A percentile compares a stretch with the other conserved stretches of the same genome.
phyloP scores from a whole-genome alignment of 805 yeast species.

The Pichia sporocuriosa region DNA sequence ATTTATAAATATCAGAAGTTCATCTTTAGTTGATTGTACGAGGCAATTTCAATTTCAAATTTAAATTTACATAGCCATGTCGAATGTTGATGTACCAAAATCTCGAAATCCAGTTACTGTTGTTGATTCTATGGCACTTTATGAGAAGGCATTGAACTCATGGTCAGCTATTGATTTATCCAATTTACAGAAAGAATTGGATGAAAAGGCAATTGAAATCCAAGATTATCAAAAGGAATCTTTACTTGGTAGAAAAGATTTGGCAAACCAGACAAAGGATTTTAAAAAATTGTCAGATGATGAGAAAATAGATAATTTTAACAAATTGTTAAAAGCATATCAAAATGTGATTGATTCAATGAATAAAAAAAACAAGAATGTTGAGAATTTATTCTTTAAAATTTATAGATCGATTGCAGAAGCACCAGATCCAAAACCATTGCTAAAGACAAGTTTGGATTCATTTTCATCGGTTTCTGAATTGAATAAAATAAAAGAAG shows the following conservation, averaged over 20 bases:
- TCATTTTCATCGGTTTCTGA: constrained; percentile 47
- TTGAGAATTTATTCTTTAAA: constrained; percentile 68
- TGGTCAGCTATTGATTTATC: constrained; percentile 77
- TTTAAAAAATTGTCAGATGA: constrained; percentile 68
- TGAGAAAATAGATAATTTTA: constrained; percentile 59
- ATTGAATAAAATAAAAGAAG: constrained; percentile 42
- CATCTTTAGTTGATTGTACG: too few relatives aligned
- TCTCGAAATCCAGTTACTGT: constrained; percentile 6
- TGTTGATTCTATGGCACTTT: constrained; percentile 14
- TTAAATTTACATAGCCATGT: background rate
- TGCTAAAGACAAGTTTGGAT: constrained; percentile 63
- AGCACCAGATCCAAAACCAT: constrained; percentile 88
- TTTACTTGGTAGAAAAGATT: constrained; percentile 60
- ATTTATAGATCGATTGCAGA: constrained; percentile 74
- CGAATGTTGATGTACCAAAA: background rate
- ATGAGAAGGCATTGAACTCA: constrained; percentile 55
- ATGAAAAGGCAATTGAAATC: constrained; percentile 65
- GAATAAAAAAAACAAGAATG: constrained; percentile 67
- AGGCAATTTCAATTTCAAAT: too few relatives aligned
- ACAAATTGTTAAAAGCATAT: constrained; percentile 64
- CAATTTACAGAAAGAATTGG: constrained; percentile 62
- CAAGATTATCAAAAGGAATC: constrained; percentile 65
- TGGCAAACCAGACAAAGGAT: constrained; percentile 80
- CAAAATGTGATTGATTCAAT: constrained; percentile 83
- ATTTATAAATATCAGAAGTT: too few relatives aligned